Percentiles rank a stretch among this genome's conserved stretches.
Conservation (phyloP, 106 monocot genomes). For the Dendrobium nobile region DNA sequence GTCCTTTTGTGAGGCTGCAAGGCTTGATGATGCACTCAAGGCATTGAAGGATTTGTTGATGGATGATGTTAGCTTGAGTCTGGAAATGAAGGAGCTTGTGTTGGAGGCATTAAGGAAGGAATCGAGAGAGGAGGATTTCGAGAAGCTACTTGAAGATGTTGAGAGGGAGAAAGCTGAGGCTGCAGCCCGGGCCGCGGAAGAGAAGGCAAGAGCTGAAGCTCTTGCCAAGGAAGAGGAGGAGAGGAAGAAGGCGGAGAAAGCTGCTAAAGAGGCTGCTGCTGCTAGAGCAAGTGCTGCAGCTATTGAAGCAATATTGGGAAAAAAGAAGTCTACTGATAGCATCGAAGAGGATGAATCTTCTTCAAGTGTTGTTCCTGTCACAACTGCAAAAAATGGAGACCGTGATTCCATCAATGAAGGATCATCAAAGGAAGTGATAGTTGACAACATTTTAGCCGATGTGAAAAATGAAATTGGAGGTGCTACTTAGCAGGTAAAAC, state of each 20-base stretch:
- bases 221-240: constrained; percentile 76
- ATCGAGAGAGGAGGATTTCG: constrained; percentile 67
- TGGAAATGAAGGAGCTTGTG: constrained; percentile 74
- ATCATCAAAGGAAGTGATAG: background rate
- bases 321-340: constrained; percentile 22
- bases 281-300: constrained; percentile 72
- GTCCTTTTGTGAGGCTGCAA: constrained; percentile 34
- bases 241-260: constrained; percentile 73
- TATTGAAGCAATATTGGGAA: constrained; percentile 61
- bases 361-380: constrained; percentile 2
- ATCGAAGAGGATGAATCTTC: constrained; percentile 25
- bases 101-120: constrained; percentile 45
- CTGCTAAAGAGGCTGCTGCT: constrained; percentile 65
- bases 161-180: constrained; percentile 86
- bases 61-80: constrained; percentile 62
- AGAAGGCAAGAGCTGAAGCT: constrained; percentile 81
- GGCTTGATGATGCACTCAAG: constrained; percentile 66
- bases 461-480: constrained; percentile 8
- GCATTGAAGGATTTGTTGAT: constrained; percentile 48
- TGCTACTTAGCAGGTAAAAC: constrained; percentile 9
- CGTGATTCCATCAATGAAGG: no score
- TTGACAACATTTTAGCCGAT: background rate
- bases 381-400: constrained; percentile 6
- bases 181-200: constrained; percentile 65
- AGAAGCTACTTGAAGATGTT: constrained; percentile 56